Base-by-base conservation (phyloP, 2,329 filamentous ascomycete genomes). In the Colletotrichum orchidophilum region DNA sequence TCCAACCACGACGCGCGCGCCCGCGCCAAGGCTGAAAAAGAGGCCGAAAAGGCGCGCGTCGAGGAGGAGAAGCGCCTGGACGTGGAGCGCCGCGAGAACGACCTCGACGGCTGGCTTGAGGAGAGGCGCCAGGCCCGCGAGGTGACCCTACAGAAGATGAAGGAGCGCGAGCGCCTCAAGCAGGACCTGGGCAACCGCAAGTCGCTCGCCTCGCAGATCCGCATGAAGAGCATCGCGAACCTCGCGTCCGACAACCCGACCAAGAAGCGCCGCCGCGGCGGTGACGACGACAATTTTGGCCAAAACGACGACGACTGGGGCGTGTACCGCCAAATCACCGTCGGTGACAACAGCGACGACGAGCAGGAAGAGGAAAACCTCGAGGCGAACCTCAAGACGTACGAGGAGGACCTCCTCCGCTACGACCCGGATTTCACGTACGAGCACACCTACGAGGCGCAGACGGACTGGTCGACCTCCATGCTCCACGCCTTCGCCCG, bases 231-330 rank as follows among this genome's bases (percentile, higher is more conserved):
- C 61, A 95, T 99, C 70, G 96, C 96, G 71, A 98, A 97, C 78
- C 91, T 99, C 1, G 96, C 96, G 3, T 95, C 96, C 0, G 96
- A 99, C 80, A 91, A 90, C 6, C 95, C 96, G 1, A 85, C 87
- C 74, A 95, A 95, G 80, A 97, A 97, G 81, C 90, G 96, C 67
- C 87, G 94, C 15, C 91, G 95, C 21, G 95, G 94, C 8, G 94
- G 92, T 4, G 96, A 98, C 78, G 96, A 99, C 77, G 96, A 99
- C 79, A 95, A 94, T 71, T 99, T 99, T 78, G 96, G 96, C 67
- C 95, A 95, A 60, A 96, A 99, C 80, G 96, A 99, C 78, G 95
- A 97, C 68, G 96, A 99, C 81, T 99, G 96, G 96, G 94, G 94
- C 69, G 94, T 99, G 15, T 99, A 99, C 82, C 92, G 96, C 63